Conservation (phyloP, 2,329 filamentous ascomycete species). For the Claviceps sp. region DNA sequence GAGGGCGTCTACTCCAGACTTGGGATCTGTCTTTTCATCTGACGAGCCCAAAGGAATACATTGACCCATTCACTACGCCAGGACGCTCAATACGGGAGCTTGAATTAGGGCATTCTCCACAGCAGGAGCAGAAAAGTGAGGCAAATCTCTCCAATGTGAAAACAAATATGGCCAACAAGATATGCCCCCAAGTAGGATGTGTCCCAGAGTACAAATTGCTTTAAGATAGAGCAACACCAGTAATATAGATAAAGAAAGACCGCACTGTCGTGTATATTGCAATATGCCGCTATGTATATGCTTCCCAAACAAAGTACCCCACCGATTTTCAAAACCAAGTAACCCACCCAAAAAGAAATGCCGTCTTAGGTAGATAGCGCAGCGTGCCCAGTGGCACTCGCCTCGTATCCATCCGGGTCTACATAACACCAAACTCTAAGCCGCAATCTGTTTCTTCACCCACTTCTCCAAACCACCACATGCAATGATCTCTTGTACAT, state of each 20-base stretch:
- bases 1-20: conserved; percentile 13
- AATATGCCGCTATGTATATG: neutral
- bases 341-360: neutral
- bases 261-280: neutral
- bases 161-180: too few species aligned
- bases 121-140: too few species aligned
- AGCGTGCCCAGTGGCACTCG: too few species aligned
- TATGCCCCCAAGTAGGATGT: neutral
- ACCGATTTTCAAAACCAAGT: neutral
- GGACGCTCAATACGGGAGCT: too few species aligned
- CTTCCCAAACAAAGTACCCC: neutral
- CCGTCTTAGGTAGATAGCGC: neutral
- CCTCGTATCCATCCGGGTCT: neutral
- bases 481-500: conserved; percentile 77
- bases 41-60: neutral
- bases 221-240: neutral
- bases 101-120: too few species aligned
- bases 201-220: too few species aligned
- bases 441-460: conserved; percentile 56
- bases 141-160: too few species aligned
- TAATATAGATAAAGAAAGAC: neutral
- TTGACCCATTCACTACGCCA: too few species aligned
- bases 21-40: conserved; percentile 16
- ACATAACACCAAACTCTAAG: neutral
- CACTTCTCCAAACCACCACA: conserved; percentile 67